Evolutionary conservation across 202 grass and related monocot species (phyloP), one percentile per base, ranked within the genome.

Genomic region (Bolboschoenoplectus hybrid): DNA sequence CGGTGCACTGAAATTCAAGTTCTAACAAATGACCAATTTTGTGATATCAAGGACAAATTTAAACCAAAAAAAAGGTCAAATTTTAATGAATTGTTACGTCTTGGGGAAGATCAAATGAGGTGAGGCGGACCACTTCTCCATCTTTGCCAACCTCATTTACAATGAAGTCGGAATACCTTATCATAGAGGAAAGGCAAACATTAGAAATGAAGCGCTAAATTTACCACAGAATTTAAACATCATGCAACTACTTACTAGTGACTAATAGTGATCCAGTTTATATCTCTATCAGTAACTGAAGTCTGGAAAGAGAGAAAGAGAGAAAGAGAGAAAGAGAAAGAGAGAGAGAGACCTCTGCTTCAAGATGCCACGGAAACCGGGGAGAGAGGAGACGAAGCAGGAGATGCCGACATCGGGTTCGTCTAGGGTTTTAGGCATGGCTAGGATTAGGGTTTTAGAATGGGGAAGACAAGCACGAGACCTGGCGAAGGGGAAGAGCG

Each of bases 161-260:
- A 43, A 96, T 96, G 90, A 96, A 98, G 68, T 98, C 97, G 3
- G 97, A 88, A 53, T 92, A 98, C 74, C 89, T 90, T 39, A 65
- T 57, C 56, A 46, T 74, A 74, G 71, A 5, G 46, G 20, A 53
- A 50, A 75, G 20, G 46, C 32, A 75, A 26, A 35, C 47, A 35
- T 75, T 75, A 75, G 20, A 74, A 74, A 74, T 16, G 20, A 53
- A 10, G n/a, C 40, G 8, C 16, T 47, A 20, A 26, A 73, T 73
- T 26, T 67, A 43, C 36, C 5, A 74, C 34, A 57, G 2, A 41
- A 57, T 78, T 38, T 47, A 10, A 73, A 46, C 20, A 5, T 49
- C 43, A 40, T 73, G 7, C 8, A 26, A 73, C 69, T 26, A 26
- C 26, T 26, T 26, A 26, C 26, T 11, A 11, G 43, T 49, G 8